Conservation (phyloP, 371 early-diverging fungal species). For the Smittium mucronatum region DNA sequence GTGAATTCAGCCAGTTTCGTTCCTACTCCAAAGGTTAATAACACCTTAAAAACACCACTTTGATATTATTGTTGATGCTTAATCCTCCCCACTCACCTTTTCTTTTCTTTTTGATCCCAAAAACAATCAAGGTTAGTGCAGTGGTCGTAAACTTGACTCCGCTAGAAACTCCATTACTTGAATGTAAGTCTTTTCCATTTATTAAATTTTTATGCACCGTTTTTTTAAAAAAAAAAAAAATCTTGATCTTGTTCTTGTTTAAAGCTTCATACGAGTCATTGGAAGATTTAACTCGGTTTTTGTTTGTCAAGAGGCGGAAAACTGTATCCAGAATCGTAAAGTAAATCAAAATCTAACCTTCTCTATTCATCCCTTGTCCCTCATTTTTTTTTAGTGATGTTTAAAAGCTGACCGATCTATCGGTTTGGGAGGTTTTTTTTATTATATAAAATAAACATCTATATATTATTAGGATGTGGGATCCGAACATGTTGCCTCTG, state of each 20-base stretch:
- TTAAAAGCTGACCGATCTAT: no score
- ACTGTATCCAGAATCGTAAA: constrained; percentile 50
- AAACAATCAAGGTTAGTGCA: constrained; percentile 35
- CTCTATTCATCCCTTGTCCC: neutral
- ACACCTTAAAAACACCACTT: no score
- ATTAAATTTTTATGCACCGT: no score
- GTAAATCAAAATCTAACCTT: constrained; percentile 17
- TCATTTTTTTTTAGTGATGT: no score
- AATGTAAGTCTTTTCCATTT: constrained; percentile 12
- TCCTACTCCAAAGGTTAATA: constrained; percentile 11
- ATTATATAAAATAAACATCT: neutral
- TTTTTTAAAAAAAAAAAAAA: no score
- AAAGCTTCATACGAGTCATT: constrained; percentile 41
- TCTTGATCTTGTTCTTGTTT: no score
- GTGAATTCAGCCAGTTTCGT: constrained; percentile 3
- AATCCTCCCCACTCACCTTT: no score
- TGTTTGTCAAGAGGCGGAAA: constrained; percentile 60
- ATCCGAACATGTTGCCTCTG: constrained; percentile 21
- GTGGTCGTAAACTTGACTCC: constrained; percentile 52
- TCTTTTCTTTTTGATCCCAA: no score
- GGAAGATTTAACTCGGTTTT: constrained; percentile 50
- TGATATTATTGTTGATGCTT: no score
- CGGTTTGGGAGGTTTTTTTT: no score
- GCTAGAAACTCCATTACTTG: constrained; percentile 31
- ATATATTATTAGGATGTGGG: constrained; percentile 12